phyloP scores from a whole-genome alignment of 2,329 filamentous ascomycete species.

The Ilyonectria robusta region DNA sequence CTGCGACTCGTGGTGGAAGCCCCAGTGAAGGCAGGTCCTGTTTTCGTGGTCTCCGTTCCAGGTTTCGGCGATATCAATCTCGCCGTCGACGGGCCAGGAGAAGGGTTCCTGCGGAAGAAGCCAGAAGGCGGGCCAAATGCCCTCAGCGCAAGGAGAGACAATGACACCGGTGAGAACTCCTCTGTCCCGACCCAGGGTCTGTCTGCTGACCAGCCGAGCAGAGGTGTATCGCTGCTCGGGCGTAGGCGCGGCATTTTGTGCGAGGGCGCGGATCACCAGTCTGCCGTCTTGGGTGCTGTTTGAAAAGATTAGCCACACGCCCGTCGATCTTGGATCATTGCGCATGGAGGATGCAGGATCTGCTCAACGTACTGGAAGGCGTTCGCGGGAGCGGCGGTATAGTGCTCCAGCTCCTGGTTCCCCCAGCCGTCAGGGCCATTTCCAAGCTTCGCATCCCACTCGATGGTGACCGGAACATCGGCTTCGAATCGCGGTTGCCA shows the following conservation, averaged over 20 bases:
- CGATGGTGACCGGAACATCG: conserved; percentile 59
- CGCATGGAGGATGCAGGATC: neutral
- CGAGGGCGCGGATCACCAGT: conserved; percentile 67
- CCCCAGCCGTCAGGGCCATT: conserved; percentile 73
- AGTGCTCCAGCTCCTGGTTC: conserved; percentile 73
- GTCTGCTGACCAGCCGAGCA: conserved; percentile 67
- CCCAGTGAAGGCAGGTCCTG: conserved; percentile 72
- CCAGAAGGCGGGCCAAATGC: conserved; percentile 76
- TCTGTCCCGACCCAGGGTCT: conserved; percentile 64
- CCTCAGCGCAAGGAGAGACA: conserved; percentile 65
- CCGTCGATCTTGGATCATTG: neutral
- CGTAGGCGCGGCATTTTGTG: conserved; percentile 50
- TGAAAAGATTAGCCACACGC: neutral
- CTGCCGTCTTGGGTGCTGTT: conserved; percentile 61
- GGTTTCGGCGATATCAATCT: conserved; percentile 73
- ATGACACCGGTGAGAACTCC: conserved; percentile 68
- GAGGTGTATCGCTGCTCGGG: conserved; percentile 64
- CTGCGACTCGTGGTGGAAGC: conserved; percentile 66
- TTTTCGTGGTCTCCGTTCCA: conserved; percentile 72
- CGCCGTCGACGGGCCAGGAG: conserved; percentile 71
- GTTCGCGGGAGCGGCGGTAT: conserved; percentile 64
- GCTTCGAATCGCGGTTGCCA: conserved; percentile 68
- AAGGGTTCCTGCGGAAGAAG: conserved; percentile 71
- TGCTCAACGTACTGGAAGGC: conserved; percentile 62
- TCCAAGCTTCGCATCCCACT: conserved; percentile 69